Base-by-base conservation (phyloP, 2,329 filamentous ascomycete species). In the Lachnellula hyalina region DNA sequence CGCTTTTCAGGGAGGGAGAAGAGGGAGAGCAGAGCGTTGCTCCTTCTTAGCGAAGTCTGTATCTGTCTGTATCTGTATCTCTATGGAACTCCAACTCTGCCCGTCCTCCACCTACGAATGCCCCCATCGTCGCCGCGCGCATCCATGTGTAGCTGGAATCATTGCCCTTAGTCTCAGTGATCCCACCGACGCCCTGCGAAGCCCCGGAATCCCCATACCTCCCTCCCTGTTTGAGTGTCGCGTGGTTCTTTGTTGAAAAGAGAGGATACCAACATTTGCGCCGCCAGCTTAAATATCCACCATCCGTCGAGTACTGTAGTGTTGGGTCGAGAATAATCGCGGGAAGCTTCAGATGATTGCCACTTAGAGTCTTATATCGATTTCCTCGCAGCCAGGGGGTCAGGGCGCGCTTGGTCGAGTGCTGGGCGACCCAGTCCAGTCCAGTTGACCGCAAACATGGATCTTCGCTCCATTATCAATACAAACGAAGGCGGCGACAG, bases 381-480 rank as follows among this genome's bases (percentile, higher is more conserved):
- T 53, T 57, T 53, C 56, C 48, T 54, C 41, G 53, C 61, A 67
- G 61, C 53, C 57, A 51, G 61, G 56, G 55, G 60, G 41, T 21
- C 28, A 53, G 49, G 61, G 61, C 53, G 61, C 59, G 59, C 58
- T 57, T 61, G 57, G 58, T 62, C 55, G 56, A 49, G 57, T 52
- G 51, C 57, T 61, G 59, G 56, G 57, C 52, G 56, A 51, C 57
- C 47, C 59, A 28, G 2, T 28, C 25, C 25, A 28, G 25, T 28
- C 25, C 25, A 28, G 25, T 28, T 28, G 25, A 56, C 61, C 65
- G 64, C 67, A 66, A 68, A 66, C 65, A 79, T 79, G 77, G 77
- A 79, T 69, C 72, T 79, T 66, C 73, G 75, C 67, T 76, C 74
- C 53, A 78, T 79, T 63, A 76, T 79, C 71, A 78, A 78, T 66